Conservation (phyloP, 2,329 filamentous ascomycete genomes). For the Fusarium abutilonis region DNA sequence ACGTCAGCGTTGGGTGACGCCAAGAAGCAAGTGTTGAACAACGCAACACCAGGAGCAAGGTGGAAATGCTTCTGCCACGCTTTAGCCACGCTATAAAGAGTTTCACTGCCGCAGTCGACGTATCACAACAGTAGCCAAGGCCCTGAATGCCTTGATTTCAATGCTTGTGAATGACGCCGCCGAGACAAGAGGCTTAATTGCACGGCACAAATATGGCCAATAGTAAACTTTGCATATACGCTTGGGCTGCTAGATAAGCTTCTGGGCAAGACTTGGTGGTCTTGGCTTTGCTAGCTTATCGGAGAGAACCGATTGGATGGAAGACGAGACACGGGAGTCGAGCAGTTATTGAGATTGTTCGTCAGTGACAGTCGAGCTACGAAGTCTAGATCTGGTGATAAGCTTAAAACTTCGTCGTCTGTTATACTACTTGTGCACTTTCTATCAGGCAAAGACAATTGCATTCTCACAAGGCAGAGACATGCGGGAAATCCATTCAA, state of each 20-base stretch:
- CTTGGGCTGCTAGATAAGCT: slow-evolving; percentile 8
- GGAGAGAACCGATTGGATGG: no score
- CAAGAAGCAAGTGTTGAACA: slow-evolving; percentile 26
- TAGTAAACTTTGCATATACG: neutral
- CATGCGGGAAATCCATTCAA: no score
- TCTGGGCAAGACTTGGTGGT: slow-evolving; percentile 16
- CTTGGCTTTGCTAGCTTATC: slow-evolving; percentile 6
- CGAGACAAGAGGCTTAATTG: slow-evolving; percentile 28
- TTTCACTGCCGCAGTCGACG: neutral
- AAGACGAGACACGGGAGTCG: no score
- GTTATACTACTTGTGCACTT: no score
- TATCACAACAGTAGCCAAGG: slow-evolving; percentile 8
- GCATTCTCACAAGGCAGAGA: no score
- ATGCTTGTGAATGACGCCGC: slow-evolving; percentile 15
- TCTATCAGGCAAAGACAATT: no score
- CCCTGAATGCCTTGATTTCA: slow-evolving; percentile 9
- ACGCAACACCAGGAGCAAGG: slow-evolving; percentile 15
- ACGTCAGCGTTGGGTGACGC: slow-evolving; percentile 24
- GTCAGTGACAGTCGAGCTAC: no score
- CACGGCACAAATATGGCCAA: neutral
- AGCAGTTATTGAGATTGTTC: no score
- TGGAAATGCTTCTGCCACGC: neutral
- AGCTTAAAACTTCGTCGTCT: no score
- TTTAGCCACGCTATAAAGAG: no score
- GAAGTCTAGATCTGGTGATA: no score